Percentiles rank a stretch among this genome's conserved stretches.
These are phyloP conservation scores for Daldinia decipiens DNA, from an alignment of 495 filamentous ascomycete species.

Conservation along the genomic window DNA sequence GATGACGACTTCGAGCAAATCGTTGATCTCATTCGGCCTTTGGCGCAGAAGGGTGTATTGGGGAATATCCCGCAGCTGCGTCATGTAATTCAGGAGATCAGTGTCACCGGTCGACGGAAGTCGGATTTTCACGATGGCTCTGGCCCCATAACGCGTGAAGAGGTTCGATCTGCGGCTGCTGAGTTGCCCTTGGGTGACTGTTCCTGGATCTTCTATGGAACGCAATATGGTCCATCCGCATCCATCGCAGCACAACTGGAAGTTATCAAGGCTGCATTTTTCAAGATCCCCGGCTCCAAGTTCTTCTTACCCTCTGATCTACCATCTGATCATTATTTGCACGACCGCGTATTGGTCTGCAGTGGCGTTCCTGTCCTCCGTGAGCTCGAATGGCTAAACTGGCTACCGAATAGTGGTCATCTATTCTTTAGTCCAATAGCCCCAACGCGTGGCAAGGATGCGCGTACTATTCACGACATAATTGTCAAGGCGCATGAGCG, in stretches of 20 bases:
- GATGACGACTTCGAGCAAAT: slow-evolving; percentile 62
- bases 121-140: slow-evolving; percentile 41
- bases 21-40: slow-evolving; percentile 64
- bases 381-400: slow-evolving; percentile 66
- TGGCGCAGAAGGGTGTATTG: slow-evolving; percentile 59
- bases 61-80: slow-evolving; percentile 64
- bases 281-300: slow-evolving; percentile 54
- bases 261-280: slow-evolving; percentile 59
- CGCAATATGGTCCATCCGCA: slow-evolving; percentile 60
- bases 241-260: slow-evolving; percentile 56
- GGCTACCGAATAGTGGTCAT: slow-evolving; percentile 66
- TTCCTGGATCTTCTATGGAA: slow-evolving; percentile 67
- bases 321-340: slow-evolving; percentile 45
- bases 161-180: slow-evolving; percentile 48
- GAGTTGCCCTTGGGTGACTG: slow-evolving; percentile 52
- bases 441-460: slow-evolving; percentile 62
- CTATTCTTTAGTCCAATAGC: slow-evolving; percentile 67
- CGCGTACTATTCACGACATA: slow-evolving; percentile 56
- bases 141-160: slow-evolving; percentile 50
- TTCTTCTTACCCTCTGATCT: slow-evolving; percentile 57
- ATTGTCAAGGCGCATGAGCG: slow-evolving; percentile 50
- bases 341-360: slow-evolving; percentile 43
- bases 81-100: slow-evolving; percentile 59
- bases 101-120: slow-evolving; percentile 52
- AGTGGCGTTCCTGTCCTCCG: slow-evolving; percentile 59